Evolutionary conservation across 192 early-diverging fungal species (phyloP), one percentile per base, ranked within the genome.

Genomic region (Entomortierella parvispora): DNA sequence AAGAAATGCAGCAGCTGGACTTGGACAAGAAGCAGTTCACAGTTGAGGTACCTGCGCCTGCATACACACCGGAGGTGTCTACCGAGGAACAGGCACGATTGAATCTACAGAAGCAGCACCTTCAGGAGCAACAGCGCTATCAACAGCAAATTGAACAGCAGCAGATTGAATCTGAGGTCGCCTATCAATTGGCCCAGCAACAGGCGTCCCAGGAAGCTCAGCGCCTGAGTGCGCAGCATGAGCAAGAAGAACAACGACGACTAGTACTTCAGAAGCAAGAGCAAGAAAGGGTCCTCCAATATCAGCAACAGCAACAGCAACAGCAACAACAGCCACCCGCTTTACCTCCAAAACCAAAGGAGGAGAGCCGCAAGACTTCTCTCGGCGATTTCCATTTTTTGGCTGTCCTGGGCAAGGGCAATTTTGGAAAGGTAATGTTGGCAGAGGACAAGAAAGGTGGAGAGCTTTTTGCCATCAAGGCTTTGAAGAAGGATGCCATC

Each of bases 391-490:
- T 99, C 64, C 91, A 89, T 59, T 95, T 99, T 52, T 54, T 96
- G 47, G 93, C 96, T 45, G 97, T 99, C 3, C 84, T 99, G 14
- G 97, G 97, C 59, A 94, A 95, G 79, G 97, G 97, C 49, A 98
- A 97, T 85, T 99, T 97, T 88, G 97, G 97, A 71, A 99, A 99
- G 83, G 97, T 99, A 28, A 96, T 99, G 93, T 85, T 99, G 50
- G 95, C 96, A 0, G 95, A 97, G 78, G 96, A 99, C 64, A 94
- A 94, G 78, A 71, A 85, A 61, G 86, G 87, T 49, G 86, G 89
- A 60, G 89, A 93, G 52, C 86, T 95, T 20, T 97, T 93, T 82
- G 97, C 96, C 23, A 95, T 99, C 82, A 99, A 99, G 75, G 97
- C 98, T 6, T 82, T 99, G 33, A 98, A 98, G 81, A 99, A 99